Conservation (phyloP, 352 stramenopile species). For the Pythium vanterpoolii region DNA sequence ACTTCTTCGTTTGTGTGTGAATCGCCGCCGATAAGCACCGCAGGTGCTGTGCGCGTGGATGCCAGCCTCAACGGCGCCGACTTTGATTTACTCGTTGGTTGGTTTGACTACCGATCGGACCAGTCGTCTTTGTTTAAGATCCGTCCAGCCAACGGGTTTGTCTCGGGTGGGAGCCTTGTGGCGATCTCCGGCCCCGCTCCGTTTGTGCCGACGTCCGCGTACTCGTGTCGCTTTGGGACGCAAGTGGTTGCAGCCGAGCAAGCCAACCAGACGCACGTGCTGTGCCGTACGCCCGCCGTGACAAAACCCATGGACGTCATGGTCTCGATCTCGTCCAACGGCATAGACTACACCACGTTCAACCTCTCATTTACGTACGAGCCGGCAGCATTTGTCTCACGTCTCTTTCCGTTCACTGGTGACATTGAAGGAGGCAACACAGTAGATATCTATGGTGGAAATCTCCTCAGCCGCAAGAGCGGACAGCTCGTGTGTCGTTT, state of each 20-base stretch:
- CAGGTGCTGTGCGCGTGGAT: slow-evolving; percentile 25
- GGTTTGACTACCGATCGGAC: slow-evolving; percentile 47
- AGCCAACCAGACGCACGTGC: slow-evolving; percentile 50
- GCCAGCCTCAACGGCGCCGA: slow-evolving; percentile 47
- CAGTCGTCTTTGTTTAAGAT: slow-evolving; percentile 28
- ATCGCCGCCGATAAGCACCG: not conserved
- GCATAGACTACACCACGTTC: slow-evolving; percentile 42
- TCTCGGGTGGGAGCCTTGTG: slow-evolving; percentile 52
- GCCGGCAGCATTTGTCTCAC: slow-evolving; percentile 40
- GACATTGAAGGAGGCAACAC: slow-evolving; percentile 55
- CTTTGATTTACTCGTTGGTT: slow-evolving; percentile 41
- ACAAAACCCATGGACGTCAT: slow-evolving; percentile 26
- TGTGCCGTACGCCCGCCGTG: slow-evolving; percentile 47
- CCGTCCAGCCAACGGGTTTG: slow-evolving; percentile 36
- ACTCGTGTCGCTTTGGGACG: slow-evolving; percentile 54
- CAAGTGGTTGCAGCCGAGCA: slow-evolving; percentile 41
- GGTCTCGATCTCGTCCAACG: slow-evolving; percentile 57
- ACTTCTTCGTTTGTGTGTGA: slow-evolving; percentile 9
- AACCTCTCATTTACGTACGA: slow-evolving; percentile 61
- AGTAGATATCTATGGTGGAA: slow-evolving; percentile 55
- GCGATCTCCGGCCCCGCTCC: slow-evolving; percentile 28
- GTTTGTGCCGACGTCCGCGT: slow-evolving; percentile 29
- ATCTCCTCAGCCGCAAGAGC: slow-evolving; percentile 41
- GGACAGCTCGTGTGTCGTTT: slow-evolving; percentile 80
- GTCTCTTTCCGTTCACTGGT: slow-evolving; percentile 58